Conservation (phyloP, 2,329 filamentous ascomycete genomes). For the Acephala macrosclerotiorum region DNA sequence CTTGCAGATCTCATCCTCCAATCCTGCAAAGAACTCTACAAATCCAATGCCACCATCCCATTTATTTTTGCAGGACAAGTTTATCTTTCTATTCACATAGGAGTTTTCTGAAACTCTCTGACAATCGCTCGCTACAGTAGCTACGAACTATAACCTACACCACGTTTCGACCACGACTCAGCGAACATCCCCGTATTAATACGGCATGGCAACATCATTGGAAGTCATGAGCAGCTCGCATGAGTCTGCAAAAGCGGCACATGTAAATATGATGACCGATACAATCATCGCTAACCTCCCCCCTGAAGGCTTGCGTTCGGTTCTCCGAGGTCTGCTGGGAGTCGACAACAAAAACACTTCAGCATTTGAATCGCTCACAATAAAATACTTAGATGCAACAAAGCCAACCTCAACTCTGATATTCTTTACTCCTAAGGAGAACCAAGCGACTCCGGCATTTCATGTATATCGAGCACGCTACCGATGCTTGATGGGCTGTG, state of each 20-base stretch:
- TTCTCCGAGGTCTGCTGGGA: slow-evolving; percentile 46
- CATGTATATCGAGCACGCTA: slow-evolving; percentile 32
- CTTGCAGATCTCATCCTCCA: no score
- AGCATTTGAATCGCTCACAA: slow-evolving; percentile 44
- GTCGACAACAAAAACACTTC: slow-evolving; percentile 43
- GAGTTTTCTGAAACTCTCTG: no score
- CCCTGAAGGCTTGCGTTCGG: slow-evolving; percentile 48
- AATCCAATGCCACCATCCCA: no score
- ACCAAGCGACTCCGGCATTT: slow-evolving; percentile 22
- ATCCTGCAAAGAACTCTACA: no score
- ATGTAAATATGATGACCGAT: slow-evolving; percentile 57
- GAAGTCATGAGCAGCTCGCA: not conserved
- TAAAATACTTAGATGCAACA: slow-evolving; percentile 40
- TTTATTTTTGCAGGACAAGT: not conserved
- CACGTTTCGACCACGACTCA: not conserved
- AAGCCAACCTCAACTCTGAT: slow-evolving; percentile 30
- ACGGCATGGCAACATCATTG: not conserved
- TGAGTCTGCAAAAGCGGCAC: slow-evolving; percentile 42
- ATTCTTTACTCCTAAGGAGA: slow-evolving; percentile 21
- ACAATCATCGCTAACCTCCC: slow-evolving; percentile 53
- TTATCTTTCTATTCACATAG: no score
- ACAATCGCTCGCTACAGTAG: no score
- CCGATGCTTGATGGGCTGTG: slow-evolving; percentile 46
- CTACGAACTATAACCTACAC: not conserved
- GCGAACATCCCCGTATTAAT: not conserved